phyloP scores from a whole-genome alignment of 192 early-diverging fungal species.

The Powellomyces hirtus region DNA sequence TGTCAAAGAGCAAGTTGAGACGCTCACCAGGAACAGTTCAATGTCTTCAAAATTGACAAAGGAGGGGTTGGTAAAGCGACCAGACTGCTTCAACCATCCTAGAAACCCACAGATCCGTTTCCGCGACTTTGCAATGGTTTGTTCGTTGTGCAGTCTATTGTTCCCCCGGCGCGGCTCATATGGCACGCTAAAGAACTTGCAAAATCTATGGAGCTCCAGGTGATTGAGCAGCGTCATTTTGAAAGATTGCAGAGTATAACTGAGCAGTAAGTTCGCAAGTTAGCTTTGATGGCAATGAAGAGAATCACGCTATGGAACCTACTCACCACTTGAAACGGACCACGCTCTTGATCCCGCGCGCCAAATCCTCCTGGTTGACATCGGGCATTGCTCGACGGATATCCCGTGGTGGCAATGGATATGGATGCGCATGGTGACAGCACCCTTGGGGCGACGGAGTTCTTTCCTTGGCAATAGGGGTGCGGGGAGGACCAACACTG shows the following conservation, averaged over 20 bases:
- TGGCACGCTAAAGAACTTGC: conserved; percentile 6
- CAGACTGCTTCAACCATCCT: conserved; percentile 17
- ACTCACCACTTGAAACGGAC: conserved; percentile 16
- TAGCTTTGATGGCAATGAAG: background rate
- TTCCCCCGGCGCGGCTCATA: conserved; percentile 10
- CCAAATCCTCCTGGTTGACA: conserved; percentile 6
- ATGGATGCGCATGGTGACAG: too few species aligned
- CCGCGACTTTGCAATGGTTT: conserved; percentile 12
- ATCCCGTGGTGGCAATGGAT: too few species aligned
- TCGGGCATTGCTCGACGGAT: conserved; percentile 3
- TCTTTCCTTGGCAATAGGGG: too few species aligned
- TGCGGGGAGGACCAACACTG: too few species aligned
- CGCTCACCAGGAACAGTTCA: conserved; percentile 10
- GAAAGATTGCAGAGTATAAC: conserved; percentile 11
- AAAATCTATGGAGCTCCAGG: conserved; percentile 10
- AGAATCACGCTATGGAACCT: background rate
- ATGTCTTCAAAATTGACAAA: conserved; percentile 17
- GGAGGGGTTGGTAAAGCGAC: background rate
- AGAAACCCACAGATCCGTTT: conserved; percentile 15
- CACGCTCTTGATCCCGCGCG: conserved; percentile 6
- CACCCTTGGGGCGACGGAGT: too few species aligned
- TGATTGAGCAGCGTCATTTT: conserved; percentile 19
- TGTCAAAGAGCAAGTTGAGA: background rate
- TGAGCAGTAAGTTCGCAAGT: background rate
- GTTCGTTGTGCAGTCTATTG: background rate